Evolutionary conservation across 495 filamentous ascomycete species (phyloP).

Genomic region (Talaromyces thailandensis): DNA sequence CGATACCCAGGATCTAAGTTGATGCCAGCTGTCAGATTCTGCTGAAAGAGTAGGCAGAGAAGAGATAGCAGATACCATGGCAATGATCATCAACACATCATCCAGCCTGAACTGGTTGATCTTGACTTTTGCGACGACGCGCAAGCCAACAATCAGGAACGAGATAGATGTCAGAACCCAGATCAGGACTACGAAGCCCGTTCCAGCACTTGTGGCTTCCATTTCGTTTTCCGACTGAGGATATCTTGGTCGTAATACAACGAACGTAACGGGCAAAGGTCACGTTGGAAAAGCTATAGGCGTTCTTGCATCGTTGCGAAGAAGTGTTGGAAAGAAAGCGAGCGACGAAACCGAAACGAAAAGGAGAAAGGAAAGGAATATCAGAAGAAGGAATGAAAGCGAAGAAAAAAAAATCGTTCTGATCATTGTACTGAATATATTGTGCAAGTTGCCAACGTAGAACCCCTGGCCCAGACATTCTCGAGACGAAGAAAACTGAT

Average conservation of each 20-base stretch:
- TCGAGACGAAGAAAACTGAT: background rate
- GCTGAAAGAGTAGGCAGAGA: background rate
- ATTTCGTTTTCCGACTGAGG: background rate
- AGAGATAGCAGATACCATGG: constrained; percentile 15
- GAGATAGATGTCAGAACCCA: constrained; percentile 25
- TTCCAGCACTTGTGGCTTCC: background rate
- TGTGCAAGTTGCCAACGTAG: background rate
- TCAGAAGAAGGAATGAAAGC: background rate
- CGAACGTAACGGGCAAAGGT: background rate
- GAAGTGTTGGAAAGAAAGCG: background rate
- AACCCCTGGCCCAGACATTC: background rate
- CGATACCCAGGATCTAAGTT: background rate
- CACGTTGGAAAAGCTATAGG: background rate
- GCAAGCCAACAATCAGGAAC: constrained; percentile 22
- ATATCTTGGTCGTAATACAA: background rate
- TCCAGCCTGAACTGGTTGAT: constrained; percentile 25
- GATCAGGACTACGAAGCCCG: constrained; percentile 5
- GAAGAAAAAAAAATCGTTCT: background rate
- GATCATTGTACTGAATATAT: background rate
- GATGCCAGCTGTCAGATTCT: background rate
- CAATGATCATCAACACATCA: constrained; percentile 28
- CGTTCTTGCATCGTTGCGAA: background rate
- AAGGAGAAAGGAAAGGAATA: background rate
- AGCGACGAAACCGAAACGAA: background rate
- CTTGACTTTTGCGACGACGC: constrained; percentile 26